phyloP scores from a whole-genome alignment of 495 filamentous ascomycete species.

The Alectoria sarmentosa region DNA sequence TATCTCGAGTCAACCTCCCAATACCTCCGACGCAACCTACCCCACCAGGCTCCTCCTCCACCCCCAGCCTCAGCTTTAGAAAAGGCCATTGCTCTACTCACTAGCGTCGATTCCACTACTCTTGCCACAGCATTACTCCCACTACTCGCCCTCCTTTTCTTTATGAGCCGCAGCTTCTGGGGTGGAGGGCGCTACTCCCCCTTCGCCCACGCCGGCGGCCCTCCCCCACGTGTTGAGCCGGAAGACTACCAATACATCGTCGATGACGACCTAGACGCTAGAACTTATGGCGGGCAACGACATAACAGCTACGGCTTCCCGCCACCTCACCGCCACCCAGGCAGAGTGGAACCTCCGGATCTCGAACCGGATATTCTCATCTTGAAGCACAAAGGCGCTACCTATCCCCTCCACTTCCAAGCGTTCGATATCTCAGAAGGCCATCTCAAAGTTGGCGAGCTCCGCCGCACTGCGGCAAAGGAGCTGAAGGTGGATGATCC shows the following conservation, averaged over 20 bases:
- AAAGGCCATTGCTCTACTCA: conserved; percentile 7
- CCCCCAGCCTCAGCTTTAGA: conserved; percentile 16
- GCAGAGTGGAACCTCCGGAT: conserved; percentile 32
- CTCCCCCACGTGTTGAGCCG: conserved; percentile 57
- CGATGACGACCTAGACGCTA: conserved; percentile 43
- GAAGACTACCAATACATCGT: conserved; percentile 77
- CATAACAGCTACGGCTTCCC: conserved; percentile 35
- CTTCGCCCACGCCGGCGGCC: conserved; percentile 32
- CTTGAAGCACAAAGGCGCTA: conserved; percentile 62
- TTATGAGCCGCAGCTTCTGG: conserved; percentile 54
- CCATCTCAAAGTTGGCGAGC: conserved; percentile 56
- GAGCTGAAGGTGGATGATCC: conserved; percentile 54
- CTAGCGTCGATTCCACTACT: conserved; percentile 31
- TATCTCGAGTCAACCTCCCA: conserved; percentile 33
- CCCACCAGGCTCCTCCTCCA: conserved; percentile 33
- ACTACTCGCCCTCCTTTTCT: conserved; percentile 41
- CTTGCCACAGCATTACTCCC: conserved; percentile 43
- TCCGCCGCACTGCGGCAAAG: conserved; percentile 57
- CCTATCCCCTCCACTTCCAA: conserved; percentile 72
- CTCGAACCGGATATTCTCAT: conserved; percentile 68
- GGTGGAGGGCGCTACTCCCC: conserved; percentile 48
- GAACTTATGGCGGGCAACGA: conserved; percentile 26
- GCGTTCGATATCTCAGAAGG: conserved; percentile 78
- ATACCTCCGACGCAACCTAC: conserved; percentile 36
- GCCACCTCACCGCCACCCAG: conserved; percentile 27